Base-by-base conservation (phyloP, 2,329 filamentous ascomycete species). In the Exophiala aquamarina region DNA sequence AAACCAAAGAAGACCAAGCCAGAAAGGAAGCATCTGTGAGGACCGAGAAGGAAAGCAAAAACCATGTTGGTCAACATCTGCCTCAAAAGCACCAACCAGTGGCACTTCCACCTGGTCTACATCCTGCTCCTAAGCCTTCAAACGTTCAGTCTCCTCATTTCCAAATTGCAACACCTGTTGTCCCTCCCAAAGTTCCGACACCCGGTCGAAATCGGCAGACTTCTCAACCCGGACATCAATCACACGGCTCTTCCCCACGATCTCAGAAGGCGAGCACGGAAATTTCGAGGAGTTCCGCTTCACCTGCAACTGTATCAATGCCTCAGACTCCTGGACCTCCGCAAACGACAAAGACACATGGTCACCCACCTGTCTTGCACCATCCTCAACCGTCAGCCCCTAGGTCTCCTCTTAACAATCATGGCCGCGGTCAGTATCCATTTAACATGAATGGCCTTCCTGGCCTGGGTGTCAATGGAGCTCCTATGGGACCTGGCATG, bases 101-200 rank as follows among this genome's bases (percentile, higher is more conserved):
- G 5, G 62, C 61, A 41, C 55, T 82, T 32, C 76, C 79, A 28
- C 71, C 76, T 34, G 76, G 74, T 39, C 61, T 82, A 41, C 71
- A 73, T 38, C 68, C 75, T 31, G 74, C 80, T 57, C 75, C 79
- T 47, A 76, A 72, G 17, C 69, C 71, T 13, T 35, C 55, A 7
- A 70, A 70, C 49, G 77, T 85, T 55, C 81, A 83, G 38, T 96
- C 92, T 13, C 92, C 92, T 6, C 88, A 89, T 63, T 79, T 92
- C 41, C 73, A 85, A 20, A 76, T 89, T 51, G 86, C 87, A 8
- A 93, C 88, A 26, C 92, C 93, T 6, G 84, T 83, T 19, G 70
- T 95, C 37, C 85, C 90, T n/a, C 84, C 90, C 10, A 95, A 95
- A 65, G 84, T 84, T 15, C 83, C 89, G 4, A 91, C 88, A 10